phyloP scores from a whole-genome alignment of 2,329 filamentous ascomycete genomes.

The Sphaerulina musiva region DNA sequence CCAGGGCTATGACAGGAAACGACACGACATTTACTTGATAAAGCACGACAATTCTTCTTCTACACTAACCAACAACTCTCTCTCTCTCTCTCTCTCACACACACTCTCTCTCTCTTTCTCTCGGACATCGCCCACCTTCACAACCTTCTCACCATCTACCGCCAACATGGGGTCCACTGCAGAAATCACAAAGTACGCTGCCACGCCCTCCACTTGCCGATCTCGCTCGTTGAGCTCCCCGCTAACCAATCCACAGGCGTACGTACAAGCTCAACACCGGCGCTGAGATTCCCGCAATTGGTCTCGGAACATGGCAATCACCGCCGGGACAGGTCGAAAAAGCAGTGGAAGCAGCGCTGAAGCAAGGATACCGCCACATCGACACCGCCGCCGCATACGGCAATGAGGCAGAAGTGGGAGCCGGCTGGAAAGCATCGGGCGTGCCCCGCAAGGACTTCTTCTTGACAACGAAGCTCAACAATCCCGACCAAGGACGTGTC shows the following conservation, averaged over 20 bases:
- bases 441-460: constrained; percentile 63
- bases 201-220: background rate
- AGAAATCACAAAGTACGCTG: constrained; percentile 39
- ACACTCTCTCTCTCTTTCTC: background rate
- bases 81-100: background rate
- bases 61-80: background rate
- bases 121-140: background rate
- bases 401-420: constrained; percentile 69
- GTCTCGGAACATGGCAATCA: constrained; percentile 75
- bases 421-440: constrained; percentile 60
- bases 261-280: constrained; percentile 53
- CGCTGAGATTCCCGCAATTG: constrained; percentile 69
- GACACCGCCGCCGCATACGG: constrained; percentile 70
- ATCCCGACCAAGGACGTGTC: constrained; percentile 68
- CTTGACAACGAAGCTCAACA: constrained; percentile 77
- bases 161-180: constrained; percentile 20
- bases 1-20: no score
- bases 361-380: constrained; percentile 54
- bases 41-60: no score
- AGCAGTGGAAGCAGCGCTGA: constrained; percentile 62
- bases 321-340: constrained; percentile 59
- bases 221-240: background rate
- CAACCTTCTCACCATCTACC: background rate
- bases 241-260: constrained; percentile 6
- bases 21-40: no score